phyloP scores from a whole-genome alignment of 2,329 filamentous ascomycete genomes.

The Colletotrichum camelliae region DNA sequence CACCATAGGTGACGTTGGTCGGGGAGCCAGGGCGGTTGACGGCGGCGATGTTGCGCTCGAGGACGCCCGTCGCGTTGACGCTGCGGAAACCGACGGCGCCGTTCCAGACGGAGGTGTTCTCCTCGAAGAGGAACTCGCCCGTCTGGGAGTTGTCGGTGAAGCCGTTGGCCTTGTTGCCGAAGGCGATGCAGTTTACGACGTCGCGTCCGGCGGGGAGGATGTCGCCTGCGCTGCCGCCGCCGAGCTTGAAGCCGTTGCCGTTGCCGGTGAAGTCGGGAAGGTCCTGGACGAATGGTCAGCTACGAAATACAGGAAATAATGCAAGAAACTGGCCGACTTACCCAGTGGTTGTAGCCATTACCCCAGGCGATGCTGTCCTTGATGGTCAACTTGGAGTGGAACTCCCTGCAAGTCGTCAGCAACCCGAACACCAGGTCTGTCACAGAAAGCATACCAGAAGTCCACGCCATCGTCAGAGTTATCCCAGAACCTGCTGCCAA shows the following conservation, averaged over 20 bases:
- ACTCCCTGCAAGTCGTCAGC: slow-evolving; percentile 20
- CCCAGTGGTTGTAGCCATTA: slow-evolving; percentile 51
- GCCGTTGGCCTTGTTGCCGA: slow-evolving; percentile 46
- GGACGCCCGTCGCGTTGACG: slow-evolving; percentile 12
- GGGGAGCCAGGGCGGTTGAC: not conserved
- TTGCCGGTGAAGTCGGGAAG: slow-evolving; percentile 38
- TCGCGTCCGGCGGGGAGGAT: slow-evolving; percentile 45
- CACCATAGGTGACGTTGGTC: slow-evolving; percentile 3
- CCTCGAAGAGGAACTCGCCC: slow-evolving; percentile 3
- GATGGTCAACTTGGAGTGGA: slow-evolving; percentile 44
- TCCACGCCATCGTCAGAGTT: slow-evolving; percentile 52
- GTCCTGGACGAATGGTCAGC: not conserved
- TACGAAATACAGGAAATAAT: rapidly evolving
- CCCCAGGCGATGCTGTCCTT: slow-evolving; percentile 50
- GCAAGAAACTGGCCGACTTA: not conserved
- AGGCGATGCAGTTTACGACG: slow-evolving; percentile 49
- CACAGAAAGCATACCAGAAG: slow-evolving; percentile 27
- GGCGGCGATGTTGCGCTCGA: slow-evolving; percentile 17
- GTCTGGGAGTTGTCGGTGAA: slow-evolving; percentile 44
- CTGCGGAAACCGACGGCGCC: slow-evolving; percentile 11
- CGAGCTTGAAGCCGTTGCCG: slow-evolving; percentile 55
- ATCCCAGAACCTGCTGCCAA: slow-evolving; percentile 47
- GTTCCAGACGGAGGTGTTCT: slow-evolving; percentile 10
- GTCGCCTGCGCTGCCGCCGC: slow-evolving; percentile 38
- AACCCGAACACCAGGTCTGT: rapidly evolving